Evolutionary conservation across 2,329 filamentous ascomycete genomes (phyloP), one percentile per base, ranked within the genome.

Genomic region (Stagonosporopsis tanaceti): DNA sequence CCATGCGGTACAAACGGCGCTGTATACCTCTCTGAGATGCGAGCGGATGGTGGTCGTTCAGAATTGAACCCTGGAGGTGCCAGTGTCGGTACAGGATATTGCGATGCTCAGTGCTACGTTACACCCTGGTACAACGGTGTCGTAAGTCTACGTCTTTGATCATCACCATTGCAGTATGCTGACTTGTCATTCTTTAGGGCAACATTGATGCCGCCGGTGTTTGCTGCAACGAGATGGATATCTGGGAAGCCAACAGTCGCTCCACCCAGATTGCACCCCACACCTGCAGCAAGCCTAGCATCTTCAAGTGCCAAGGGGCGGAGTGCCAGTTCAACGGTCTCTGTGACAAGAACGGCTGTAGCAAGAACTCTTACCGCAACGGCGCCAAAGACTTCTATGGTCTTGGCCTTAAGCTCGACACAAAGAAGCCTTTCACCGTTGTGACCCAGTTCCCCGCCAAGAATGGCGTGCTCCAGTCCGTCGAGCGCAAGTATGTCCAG

Each of bases 401-500:
- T 9, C 61, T 53, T 12, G 55, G 61, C 27, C 59, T 67, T 25
- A 87, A 78, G 47, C 77, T 90, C 64, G 84, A 89, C 71, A 87
- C 86, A 52, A 82, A 74, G 61, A 78, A 81, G 70, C 83, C 84
- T 66, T 75, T 89, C 65, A 89, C 87, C 8, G 86, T 90, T 24
- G 84, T 89, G 55, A 90, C 87, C 9, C 87, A 89, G 74, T 90
- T 90, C 78, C 75, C 86, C 64, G 85, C 84, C 51, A 85, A 81
- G 47, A 73, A 80, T 57, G 86, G 87, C 54, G 76, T 78, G 9
- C 84, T 89, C 46, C 79, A 77, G 50, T 82, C 87, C 74, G 87
- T 90, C 73, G 83, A 82, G 66, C 85, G 87, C 66, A 81, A 88
- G 75, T 90, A 89, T 73, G 82, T 88, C 55, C 88, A 90, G 77